Evolutionary conservation across 441 rosid species (phyloP).

Genomic region (Adansonia gregorii): DNA sequence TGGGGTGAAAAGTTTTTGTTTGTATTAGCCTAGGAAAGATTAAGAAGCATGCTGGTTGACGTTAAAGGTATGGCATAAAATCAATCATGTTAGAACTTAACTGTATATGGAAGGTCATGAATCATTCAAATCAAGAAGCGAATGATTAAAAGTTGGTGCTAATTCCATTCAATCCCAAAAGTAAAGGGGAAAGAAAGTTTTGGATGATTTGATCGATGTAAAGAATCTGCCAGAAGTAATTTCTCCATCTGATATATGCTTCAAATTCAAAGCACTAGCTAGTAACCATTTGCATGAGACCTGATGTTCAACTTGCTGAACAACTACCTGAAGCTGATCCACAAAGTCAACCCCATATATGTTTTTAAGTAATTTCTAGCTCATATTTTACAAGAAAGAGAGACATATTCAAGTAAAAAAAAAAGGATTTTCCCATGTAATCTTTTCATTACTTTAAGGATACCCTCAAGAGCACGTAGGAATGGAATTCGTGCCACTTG

Average conservation of each 20-base stretch:
- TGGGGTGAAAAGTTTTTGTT: neutral
- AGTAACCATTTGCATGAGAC: too few species aligned
- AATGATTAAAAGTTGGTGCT: neutral
- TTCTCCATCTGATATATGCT: too few species aligned
- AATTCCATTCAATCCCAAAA: neutral
- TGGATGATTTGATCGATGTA: neutral
- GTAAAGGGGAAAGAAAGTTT: neutral
- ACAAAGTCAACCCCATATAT: too few species aligned
- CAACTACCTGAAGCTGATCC: too few species aligned
- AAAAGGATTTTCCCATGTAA: conserved; percentile 1
- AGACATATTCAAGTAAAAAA: too few species aligned
- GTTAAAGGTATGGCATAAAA: neutral
- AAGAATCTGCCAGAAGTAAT: neutral
- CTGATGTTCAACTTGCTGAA: too few species aligned
- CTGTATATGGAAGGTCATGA: neutral
- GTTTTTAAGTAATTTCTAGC: too few species aligned
- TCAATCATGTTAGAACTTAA: neutral
- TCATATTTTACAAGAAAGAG: too few species aligned
- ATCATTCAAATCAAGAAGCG: neutral
- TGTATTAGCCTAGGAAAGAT: neutral
- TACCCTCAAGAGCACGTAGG: neutral
- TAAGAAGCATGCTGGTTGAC: neutral
- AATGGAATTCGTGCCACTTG: neutral
- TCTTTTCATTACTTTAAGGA: conserved; percentile 10
- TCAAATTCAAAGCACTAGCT: too few species aligned